Conservation (phyloP, 192 early-diverging fungal species). For the Glomus cerebriforme region DNA sequence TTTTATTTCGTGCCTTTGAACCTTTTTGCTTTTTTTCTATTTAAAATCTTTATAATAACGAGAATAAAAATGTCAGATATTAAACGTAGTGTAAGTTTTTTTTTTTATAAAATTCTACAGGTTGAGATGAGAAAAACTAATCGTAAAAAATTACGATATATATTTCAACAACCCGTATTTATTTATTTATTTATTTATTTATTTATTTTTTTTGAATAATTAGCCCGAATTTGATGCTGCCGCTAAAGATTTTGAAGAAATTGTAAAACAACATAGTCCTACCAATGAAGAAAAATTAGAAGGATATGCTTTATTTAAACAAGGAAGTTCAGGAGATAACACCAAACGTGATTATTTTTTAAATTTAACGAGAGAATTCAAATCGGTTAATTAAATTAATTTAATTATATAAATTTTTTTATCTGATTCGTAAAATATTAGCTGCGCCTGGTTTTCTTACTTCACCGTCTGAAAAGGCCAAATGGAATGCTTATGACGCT, state of each 20-base stretch:
- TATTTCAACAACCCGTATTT: too few relatives aligned
- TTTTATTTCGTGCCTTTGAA: too few relatives aligned
- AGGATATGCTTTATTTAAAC: neutral
- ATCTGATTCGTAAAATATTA: neutral
- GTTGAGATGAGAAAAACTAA: too few relatives aligned
- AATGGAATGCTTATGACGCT: neutral
- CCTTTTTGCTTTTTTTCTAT: too few relatives aligned
- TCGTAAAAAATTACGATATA: too few relatives aligned
- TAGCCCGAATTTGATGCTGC: neutral
- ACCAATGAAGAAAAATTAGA: neutral
- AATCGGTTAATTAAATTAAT: too few relatives aligned
- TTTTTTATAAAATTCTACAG: too few relatives aligned
- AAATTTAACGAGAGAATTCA: too few relatives aligned
- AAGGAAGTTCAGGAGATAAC: neutral
- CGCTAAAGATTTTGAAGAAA: neutral
- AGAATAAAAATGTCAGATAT: too few relatives aligned
- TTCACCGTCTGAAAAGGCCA: neutral
- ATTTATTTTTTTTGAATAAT: neutral
- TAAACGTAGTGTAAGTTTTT: too few relatives aligned
- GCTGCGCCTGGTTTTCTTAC: neutral
- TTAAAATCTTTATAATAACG: too few relatives aligned
- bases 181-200: neutral
- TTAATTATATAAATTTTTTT: too few relatives aligned
- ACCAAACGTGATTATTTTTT: neutral
- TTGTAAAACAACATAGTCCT: neutral